Conservation (phyloP, 495 filamentous ascomycete species). For the Annulohypoxylon bovei region DNA sequence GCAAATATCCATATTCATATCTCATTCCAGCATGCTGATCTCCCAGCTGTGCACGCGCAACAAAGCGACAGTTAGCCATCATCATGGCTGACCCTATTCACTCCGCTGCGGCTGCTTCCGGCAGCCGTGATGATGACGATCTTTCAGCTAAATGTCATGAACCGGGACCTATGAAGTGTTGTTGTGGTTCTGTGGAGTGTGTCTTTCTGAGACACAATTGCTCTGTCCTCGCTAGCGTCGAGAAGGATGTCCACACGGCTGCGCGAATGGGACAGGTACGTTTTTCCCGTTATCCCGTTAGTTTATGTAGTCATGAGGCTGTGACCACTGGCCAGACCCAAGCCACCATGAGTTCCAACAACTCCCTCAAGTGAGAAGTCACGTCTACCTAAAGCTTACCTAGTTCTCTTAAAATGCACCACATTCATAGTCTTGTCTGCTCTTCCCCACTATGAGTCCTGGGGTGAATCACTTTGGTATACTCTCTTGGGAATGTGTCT, state of each 20-base stretch:
- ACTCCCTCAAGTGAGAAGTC: conserved; percentile 4
- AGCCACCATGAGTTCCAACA: conserved; percentile 1
- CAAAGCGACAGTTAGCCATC: conserved; percentile 32
- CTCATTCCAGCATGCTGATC: conserved; percentile 42
- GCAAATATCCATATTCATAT: conserved; percentile 16
- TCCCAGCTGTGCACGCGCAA: conserved; percentile 24
- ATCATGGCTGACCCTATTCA: conserved; percentile 42
- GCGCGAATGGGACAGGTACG: conserved; percentile 88
- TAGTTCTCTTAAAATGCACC: conserved; percentile 16
- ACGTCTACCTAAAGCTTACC: conserved; percentile 2
- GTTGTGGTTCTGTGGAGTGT: conserved; percentile 85
- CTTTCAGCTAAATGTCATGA: conserved; percentile 29
- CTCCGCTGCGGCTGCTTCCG: conserved; percentile 21
- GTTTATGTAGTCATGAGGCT: not conserved
- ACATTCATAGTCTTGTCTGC: conserved; percentile 26
- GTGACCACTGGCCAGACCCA: not conserved
- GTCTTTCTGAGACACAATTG: conserved; percentile 81
- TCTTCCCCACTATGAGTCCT: not conserved
- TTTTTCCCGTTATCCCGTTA: conserved; percentile 25
- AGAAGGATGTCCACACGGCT: conserved; percentile 85
- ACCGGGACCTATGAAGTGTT: conserved; percentile 64
- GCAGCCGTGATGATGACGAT: conserved; percentile 28
- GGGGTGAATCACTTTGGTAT: not conserved
- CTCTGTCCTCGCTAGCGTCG: conserved; percentile 78
- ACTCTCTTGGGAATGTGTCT: conserved; percentile 21